phyloP scores from a whole-genome alignment of 148 eudicot genomes.

The Vaccinium vitisidaea region DNA sequence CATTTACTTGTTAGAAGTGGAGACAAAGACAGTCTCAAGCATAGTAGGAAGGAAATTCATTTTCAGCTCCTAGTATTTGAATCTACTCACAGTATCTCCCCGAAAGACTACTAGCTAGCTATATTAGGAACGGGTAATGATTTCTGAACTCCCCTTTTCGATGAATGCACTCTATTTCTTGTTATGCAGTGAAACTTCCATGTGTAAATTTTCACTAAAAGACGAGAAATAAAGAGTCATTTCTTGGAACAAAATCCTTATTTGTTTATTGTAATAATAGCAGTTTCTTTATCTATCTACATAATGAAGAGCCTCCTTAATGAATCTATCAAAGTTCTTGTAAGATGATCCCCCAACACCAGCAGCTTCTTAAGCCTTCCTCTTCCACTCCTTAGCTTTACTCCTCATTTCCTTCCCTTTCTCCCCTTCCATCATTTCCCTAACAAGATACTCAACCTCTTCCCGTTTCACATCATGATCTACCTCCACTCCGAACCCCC shows the following conservation, averaged over 20 bases:
- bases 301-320: background rate
- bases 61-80: background rate
- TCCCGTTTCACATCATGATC: slow-evolving; percentile 22
- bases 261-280: background rate
- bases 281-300: background rate
- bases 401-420: slow-evolving; percentile 22
- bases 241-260: background rate
- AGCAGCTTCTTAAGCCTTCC: slow-evolving; percentile 14
- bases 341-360: slow-evolving; percentile 13
- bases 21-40: background rate
- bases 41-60: background rate
- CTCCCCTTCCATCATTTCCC: slow-evolving; percentile 21
- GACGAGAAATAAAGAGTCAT: too few species aligned
- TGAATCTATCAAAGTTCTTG: background rate
- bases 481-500: slow-evolving; percentile 35
- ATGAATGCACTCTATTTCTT: too few species aligned
- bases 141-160: too few species aligned
- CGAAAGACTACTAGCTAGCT: background rate
- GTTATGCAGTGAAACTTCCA: too few species aligned
- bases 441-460: slow-evolving; percentile 16
- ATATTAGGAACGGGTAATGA: too few species aligned
- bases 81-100: background rate
- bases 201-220: too few species aligned
- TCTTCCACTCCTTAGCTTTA: slow-evolving; percentile 21
- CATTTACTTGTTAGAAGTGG: background rate